Conservation (phyloP, 495 filamentous ascomycete species). For the Penicillium alfredii region DNA sequence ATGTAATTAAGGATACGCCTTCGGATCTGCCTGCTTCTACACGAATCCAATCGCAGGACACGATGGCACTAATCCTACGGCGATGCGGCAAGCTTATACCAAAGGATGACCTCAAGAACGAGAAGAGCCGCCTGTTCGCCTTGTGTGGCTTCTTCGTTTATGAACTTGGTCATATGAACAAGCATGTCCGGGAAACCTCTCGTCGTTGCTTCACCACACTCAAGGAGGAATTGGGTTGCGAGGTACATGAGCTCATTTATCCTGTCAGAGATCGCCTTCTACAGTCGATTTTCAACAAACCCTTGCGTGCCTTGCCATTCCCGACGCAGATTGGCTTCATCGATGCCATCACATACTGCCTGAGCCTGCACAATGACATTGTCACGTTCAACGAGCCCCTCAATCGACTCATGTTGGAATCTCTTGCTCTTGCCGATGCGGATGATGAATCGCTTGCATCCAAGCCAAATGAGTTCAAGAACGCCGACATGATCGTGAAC, state of each 20-base stretch:
- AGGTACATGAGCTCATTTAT: conserved; percentile 77
- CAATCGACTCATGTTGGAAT: conserved; percentile 85
- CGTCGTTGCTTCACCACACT: conserved; percentile 76
- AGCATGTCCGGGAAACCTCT: conserved; percentile 80
- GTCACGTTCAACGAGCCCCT: conserved; percentile 85
- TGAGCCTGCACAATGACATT: conserved; percentile 78
- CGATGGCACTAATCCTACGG: conserved; percentile 68
- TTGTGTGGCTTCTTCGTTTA: conserved; percentile 77
- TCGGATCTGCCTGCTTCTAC: conserved; percentile 84
- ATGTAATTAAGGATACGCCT: conserved; percentile 97
- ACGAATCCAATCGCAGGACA: conserved; percentile 70
- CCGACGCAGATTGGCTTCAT: conserved; percentile 94
- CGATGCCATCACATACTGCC: conserved; percentile 90
- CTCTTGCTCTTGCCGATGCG: conserved; percentile 85
- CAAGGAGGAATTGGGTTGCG: conserved; percentile 64
- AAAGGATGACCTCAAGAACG: conserved; percentile 68
- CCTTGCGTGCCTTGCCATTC: conserved; percentile 85
- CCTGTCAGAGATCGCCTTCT: conserved; percentile 84
- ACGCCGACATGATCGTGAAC: conserved; percentile 81
- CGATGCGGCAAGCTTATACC: conserved; percentile 66
- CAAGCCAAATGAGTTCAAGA: conserved; percentile 84
- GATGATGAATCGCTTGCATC: conserved; percentile 81
- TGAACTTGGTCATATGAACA: conserved; percentile 91
- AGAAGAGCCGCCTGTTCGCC: conserved; percentile 58
- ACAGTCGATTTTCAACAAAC: conserved; percentile 87